Conservation (phyloP, 306 rosid genomes). For the barrel medic (Medicago truncatula) region MtrunA17r5.0-ANR NC_053048.1:45078001-45078500, state of each 20-base stretch:
- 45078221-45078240: no score
- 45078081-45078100: constrained; percentile 1
- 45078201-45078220: background rate
- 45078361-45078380: no score
- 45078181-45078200: background rate
- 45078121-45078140: background rate
- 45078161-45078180: background rate
- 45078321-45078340: no score
- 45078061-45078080: background rate
- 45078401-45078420: background rate
- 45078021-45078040: constrained; percentile 1
- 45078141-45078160: background rate
- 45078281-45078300: no score
- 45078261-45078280: no score
- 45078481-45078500: no score
- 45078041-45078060: constrained; percentile 35
- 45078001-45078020: constrained; percentile 24
- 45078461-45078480: no score
- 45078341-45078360: no score
- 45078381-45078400: background rate
- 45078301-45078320: no score
- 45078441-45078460: background rate
- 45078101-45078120: constrained; percentile 37
- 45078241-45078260: no score
- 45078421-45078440: background rate